Base-by-base conservation (phyloP, 108 stramenopile species). In the Schizochytrium sp. region DNA sequence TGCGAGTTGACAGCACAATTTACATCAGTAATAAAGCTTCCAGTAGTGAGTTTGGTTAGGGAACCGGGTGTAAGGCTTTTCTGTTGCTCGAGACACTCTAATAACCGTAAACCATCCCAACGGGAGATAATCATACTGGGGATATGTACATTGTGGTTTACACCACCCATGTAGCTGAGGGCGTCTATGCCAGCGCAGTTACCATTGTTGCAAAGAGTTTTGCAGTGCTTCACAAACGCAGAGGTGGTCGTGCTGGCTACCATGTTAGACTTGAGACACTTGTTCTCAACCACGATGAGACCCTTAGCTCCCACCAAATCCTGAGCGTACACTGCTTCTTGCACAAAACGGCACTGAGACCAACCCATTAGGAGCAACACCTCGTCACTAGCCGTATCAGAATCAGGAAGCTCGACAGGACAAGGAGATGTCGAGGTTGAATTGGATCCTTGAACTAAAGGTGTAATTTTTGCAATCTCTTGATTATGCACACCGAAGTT, bases 81-180 rank as follows among this genome's bases (percentile, higher is more conserved):
- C 76, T 83, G 45, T 1, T 44, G 7, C 64, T 69, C 64, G 8
- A 69, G 64, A 28, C 76, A 83, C n/a, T 83, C 76, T 47, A 83
- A n/a, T 53, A 83, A 55, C 50, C 76, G 76, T 53, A 83, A 28
- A 53, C 76, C 76, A 53, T 83, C 76, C 76, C 76, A 83, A 53
- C 76, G 76, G 0, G 76, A 83, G 10, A 83, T 55, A 2, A 83
- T 7, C 76, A 83, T 83, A 38, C 50, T 55, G 1, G 76, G 76
- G 47, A 83, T 83, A 53, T 55, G 76, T 1, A 83, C 53, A 55
- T 28, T 83, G 28, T 83, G 47, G 28, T 83, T n/a, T 53, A 55
- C 76, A 28, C 76, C 76, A 5, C 76, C 76, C 76, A 83, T 83
- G 76, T 83, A 83, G 76, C 50, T 55, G 45, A 83, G 47, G 17